Conservation (phyloP, 805 yeast species). For the Yueomyces sp. region DNA sequence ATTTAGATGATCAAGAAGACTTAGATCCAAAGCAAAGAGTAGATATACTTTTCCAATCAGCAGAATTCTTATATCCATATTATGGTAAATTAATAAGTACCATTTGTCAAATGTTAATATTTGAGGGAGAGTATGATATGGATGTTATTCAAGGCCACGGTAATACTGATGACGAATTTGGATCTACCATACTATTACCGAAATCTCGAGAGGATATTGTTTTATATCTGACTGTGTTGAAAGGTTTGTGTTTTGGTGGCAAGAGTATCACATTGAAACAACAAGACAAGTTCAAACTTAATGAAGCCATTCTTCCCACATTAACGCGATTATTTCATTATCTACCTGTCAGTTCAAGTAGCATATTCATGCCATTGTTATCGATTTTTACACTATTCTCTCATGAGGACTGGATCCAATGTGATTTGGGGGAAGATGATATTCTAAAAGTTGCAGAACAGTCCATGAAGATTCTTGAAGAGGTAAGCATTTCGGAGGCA, state of each 20-base stretch:
- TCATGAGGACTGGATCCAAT: conserved; percentile 21
- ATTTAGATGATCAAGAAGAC: conserved; percentile 5
- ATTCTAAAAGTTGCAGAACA: conserved; percentile 9
- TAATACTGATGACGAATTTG: conserved; percentile 5
- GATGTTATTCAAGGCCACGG: conserved; percentile 1
- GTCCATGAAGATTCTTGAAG: conserved; percentile 12
- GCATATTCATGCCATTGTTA: conserved; percentile 11
- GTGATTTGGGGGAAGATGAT: conserved; percentile 11
- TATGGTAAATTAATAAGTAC: conserved; percentile 12
- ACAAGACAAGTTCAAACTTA: conserved; percentile 12
- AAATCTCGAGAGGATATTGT: conserved; percentile 8
- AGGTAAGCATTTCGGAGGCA: conserved; percentile 5
- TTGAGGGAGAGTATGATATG: conserved; percentile 9
- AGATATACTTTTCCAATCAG: conserved; percentile 18
- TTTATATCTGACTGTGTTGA: conserved; percentile 15
- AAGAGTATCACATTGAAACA: conserved; percentile 2
- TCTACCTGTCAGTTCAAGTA: conserved; percentile 13
- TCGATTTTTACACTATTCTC: conserved; percentile 14
- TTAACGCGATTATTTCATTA: conserved; percentile 11
- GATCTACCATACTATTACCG: conserved; percentile 12
- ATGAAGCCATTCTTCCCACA: conserved; percentile 14
- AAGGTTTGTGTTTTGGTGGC: conserved; percentile 21
- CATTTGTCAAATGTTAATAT: conserved; percentile 15
- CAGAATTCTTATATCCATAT: conserved; percentile 20
- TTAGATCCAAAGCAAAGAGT: conserved; percentile 4